A percentile compares a stretch with the other conserved stretches of the same genome.
Conservation (phyloP, 305 asterid genomes). For the Fraxinus angustifolia region DNA sequence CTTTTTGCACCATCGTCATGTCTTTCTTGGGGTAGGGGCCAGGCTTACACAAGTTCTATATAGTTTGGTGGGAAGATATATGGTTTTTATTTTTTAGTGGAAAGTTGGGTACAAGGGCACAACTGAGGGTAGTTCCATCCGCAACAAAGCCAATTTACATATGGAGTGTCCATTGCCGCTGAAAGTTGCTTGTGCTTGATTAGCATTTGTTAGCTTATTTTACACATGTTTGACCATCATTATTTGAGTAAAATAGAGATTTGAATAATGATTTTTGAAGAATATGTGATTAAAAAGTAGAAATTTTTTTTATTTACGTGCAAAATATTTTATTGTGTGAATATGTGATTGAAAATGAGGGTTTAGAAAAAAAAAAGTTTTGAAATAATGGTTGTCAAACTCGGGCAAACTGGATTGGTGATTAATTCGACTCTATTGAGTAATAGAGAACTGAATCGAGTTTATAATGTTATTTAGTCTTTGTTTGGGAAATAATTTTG, state of each 20-base stretch:
- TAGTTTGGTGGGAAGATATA: not conserved
- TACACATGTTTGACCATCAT: not conserved
- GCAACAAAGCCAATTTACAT: not conserved
- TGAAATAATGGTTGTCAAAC: no score
- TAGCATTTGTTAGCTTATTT: not conserved
- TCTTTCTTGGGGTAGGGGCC: not conserved
- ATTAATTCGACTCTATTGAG: not conserved
- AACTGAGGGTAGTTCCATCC: not conserved
- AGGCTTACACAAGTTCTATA: not conserved
- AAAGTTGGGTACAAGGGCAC: not conserved
- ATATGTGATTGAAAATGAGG: no score
- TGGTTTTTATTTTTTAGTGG: not conserved
- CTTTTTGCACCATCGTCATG: not conserved
- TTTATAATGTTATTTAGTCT: not conserved
- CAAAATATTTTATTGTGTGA: no score
- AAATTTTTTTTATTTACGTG: no score
- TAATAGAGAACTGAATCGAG: not conserved
- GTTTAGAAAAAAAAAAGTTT: no score
- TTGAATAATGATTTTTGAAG: not conserved
- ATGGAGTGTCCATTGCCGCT: not conserved
- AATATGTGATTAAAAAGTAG: no score
- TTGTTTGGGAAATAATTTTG: not conserved
- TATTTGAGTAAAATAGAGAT: not conserved
- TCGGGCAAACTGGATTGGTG: not conserved
- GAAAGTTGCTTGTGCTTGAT: not conserved